These are phyloP conservation scores for Hypseocharis bilobata DNA, from an alignment of 441 rosid genomes.

Conservation along the genomic window DNA sequence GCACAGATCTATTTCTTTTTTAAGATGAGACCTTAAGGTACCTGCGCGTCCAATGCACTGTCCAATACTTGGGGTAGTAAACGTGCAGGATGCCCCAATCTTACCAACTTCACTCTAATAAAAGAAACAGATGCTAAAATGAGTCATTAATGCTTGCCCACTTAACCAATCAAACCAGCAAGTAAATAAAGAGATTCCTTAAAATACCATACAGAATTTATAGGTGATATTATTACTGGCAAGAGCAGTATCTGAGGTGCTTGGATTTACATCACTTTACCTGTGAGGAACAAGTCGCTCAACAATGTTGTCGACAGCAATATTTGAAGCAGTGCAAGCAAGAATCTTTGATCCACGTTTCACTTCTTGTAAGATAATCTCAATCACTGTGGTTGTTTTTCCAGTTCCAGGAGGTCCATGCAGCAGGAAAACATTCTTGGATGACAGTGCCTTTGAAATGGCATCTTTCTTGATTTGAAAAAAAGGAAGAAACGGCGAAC, in stretches of 20 bases:
- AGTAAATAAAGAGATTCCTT: neutral
- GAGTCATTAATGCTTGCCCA: conserved; percentile 7
- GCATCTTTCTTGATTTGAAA: conserved; percentile 63
- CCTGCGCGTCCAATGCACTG: conserved; percentile 91
- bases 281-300: conserved; percentile 88
- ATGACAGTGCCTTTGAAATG: conserved; percentile 69
- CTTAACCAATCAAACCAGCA: conserved; percentile 2
- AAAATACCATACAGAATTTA: neutral
- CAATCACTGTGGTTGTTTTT: conserved; percentile 89
- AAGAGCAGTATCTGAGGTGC: neutral
- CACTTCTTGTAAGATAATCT: conserved; percentile 85
- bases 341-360: conserved; percentile 87
- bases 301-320: conserved; percentile 97
- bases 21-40: conserved; percentile 17
- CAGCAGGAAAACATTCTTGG: conserved; percentile 72
- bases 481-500: conserved; percentile 9
- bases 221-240: neutral
- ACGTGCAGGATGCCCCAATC: conserved; percentile 94
- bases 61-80: conserved; percentile 86
- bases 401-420: conserved; percentile 99
- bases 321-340: conserved; percentile 95
- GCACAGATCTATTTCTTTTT: neutral
- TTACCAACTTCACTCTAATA: conserved; percentile 68
- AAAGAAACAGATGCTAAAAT: conserved; percentile 10
- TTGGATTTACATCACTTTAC: conserved; percentile 27